phyloP scores from a whole-genome alignment of 345 rosid species.

The Euclidium syriacum region DNA sequence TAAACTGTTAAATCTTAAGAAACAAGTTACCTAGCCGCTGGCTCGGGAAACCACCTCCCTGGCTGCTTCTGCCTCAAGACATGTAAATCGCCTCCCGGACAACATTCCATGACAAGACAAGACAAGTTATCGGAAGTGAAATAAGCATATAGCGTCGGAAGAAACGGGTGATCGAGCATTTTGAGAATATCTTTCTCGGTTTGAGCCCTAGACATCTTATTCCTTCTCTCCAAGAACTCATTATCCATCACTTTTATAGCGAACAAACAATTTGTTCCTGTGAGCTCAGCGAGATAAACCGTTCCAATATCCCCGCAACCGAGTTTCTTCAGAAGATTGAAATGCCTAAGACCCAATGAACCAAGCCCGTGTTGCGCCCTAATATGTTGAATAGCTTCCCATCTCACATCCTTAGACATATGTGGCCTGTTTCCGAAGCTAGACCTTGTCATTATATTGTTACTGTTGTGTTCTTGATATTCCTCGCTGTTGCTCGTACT shows the following conservation, averaged over 20 bases:
- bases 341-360: conserved; percentile 63
- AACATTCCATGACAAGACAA: conserved; percentile 94
- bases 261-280: conserved; percentile 67
- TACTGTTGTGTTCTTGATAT: conserved; percentile 42
- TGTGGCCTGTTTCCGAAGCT: conserved; percentile 93
- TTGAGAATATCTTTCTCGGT: conserved; percentile 86
- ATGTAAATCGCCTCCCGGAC: conserved; percentile 95
- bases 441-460: conserved; percentile 50
- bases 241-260: conserved; percentile 99
- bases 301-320: conserved; percentile 99
- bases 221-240: conserved; percentile 81
- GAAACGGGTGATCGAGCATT: conserved; percentile 94
- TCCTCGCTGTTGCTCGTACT: conserved; percentile 84
- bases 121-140: conserved; percentile 85
- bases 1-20: background rate
- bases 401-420: conserved; percentile 86
- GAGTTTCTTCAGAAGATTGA: conserved; percentile 83
- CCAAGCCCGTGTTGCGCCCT: conserved; percentile 58
- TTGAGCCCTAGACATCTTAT: conserved; percentile 93
- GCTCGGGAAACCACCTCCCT: conserved; percentile 74
- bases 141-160: conserved; percentile 82
- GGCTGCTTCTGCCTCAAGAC: conserved; percentile 92
- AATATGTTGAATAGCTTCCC: conserved; percentile 82
- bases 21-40: conserved; percentile 73
- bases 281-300: conserved; percentile 89